Percentiles rank a stretch among this genome's conserved stretches.
Evolutionary conservation across 495 filamentous ascomycete species (phyloP).

Genomic region (Aspergillus steynii): DNA sequence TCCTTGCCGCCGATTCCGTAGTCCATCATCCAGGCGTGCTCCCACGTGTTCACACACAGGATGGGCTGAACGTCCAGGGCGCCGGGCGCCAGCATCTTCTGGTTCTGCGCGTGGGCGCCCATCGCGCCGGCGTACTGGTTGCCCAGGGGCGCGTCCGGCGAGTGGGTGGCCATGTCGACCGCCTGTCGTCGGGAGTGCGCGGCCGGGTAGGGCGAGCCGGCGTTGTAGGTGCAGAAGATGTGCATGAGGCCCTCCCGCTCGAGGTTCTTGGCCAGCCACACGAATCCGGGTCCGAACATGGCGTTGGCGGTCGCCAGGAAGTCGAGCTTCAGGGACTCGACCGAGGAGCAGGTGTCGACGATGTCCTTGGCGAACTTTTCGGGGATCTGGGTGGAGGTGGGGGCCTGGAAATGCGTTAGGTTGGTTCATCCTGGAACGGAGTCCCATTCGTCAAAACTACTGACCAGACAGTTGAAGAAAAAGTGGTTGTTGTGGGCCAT

Average conservation of each 20-base stretch:
- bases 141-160: conserved; percentile 36
- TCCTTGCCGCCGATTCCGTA: conserved; percentile 81
- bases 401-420: conserved; percentile 30
- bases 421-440: background rate
- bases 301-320: conserved; percentile 77
- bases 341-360: conserved; percentile 68
- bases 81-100: conserved; percentile 59
- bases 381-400: conserved; percentile 52
- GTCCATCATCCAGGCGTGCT: conserved; percentile 88
- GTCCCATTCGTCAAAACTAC: conserved; percentile 10
- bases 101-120: conserved; percentile 45
- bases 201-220: conserved; percentile 81
- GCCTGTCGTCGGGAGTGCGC: conserved; percentile 81
- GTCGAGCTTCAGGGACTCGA: conserved; percentile 75
- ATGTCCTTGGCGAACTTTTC: conserved; percentile 50
- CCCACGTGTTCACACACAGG: conserved; percentile 93
- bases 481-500: conserved; percentile 97
- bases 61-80: conserved; percentile 72
- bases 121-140: conserved; percentile 51
- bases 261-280: conserved; percentile 78
- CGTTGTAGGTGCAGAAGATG: conserved; percentile 87
- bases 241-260: conserved; percentile 56
- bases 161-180: conserved; percentile 75
- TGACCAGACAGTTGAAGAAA: conserved; percentile 76
- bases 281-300: conserved; percentile 98